Evolutionary conservation across 2,329 filamentous ascomycete genomes (phyloP).

Genomic region (Furcasterigmium sp.): DNA sequence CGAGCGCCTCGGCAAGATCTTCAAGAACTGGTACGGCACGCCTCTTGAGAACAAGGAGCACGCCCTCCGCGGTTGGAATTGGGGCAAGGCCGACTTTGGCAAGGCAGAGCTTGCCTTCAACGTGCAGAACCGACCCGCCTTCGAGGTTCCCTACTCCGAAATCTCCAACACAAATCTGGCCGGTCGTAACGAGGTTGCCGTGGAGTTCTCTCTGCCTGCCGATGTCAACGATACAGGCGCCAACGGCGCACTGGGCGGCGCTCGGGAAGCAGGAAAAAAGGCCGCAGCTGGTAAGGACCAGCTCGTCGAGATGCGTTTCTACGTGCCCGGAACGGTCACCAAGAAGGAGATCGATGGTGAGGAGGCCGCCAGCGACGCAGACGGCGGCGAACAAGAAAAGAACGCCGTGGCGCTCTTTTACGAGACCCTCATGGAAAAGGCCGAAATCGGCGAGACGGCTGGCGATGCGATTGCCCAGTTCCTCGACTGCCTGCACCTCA

Average conservation of each 20-base stretch:
- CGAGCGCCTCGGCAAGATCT: conserved; percentile 83
- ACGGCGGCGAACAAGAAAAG: conserved; percentile 69
- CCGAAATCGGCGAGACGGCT: conserved; percentile 98
- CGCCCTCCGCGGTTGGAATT: conserved; percentile 95
- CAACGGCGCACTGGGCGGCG: conserved; percentile 70
- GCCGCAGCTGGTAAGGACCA: conserved; percentile 86
- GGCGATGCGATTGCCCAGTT: conserved; percentile 98
- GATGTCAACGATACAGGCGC: conserved; percentile 68
- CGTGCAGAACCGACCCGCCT: conserved; percentile 92
- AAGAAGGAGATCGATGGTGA: conserved; percentile 71
- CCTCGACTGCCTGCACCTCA: conserved; percentile 93
- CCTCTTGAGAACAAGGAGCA: conserved; percentile 91
- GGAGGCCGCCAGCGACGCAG: conserved; percentile 61
- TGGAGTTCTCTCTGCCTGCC: conserved; percentile 79
- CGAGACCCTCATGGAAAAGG: conserved; percentile 95
- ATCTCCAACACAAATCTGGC: conserved; percentile 97
- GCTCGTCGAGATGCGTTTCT: conserved; percentile 97
- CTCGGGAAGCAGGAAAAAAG: conserved; percentile 76
- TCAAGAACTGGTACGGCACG: conserved; percentile 98
- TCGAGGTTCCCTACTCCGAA: conserved; percentile 95
- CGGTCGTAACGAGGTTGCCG: conserved; percentile 94
- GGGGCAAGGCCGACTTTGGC: conserved; percentile 96
- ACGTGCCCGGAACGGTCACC: conserved; percentile 86
- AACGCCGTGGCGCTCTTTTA: conserved; percentile 98
- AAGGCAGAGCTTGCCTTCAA: conserved; percentile 95